Base-by-base conservation (phyloP, 305 asterid species). In the Lippia alba region DNA sequence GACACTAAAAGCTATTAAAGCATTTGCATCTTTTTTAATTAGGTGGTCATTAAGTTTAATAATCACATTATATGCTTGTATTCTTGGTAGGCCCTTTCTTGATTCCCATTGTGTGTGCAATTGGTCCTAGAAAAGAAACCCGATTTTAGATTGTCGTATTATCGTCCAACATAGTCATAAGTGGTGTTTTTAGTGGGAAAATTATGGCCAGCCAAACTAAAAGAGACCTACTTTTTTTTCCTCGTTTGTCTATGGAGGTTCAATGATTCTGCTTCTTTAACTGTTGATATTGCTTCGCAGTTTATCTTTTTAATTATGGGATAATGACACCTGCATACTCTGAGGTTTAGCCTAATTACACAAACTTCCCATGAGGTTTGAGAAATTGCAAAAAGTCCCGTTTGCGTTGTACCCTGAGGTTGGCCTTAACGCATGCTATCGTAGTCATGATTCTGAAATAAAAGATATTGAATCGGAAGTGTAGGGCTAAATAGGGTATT, bases 131-230 rank as follows among this genome's bases (percentile, higher is more conserved):
- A 57, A 74, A 78, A 36, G 9, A 78, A 81, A 77, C 54, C 74
- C 73, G 71, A 70, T 70, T 20, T 58, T 78, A 73, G 63, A 67
- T 46, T 87, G 91, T 82, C 80, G 18, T 76, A 71, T 64, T 68
- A 64, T 79, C 78, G 39, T 66, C 83, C 86, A 79, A 79, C 90
- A 87, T 79, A 61, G 67, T 61, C 81, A 73, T 61, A 40, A 78
- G 82, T 87, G 86, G 45, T 84, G 86, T 84, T 81, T 36, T 86
- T 79, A 77, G 74, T 81, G 89, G 87, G 81, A 61, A 49, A 68
- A 69, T 77, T 83, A 75, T 79, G 78, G 82, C 81, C 86, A 78
- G 79, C 79, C 80, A 83, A 79, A 71, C 65, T 75, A 85, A 84
- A 82, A 81, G 49, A 58, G 78, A 74, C 86, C 69, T 76, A 66